Conservation (phyloP, 306 rosid species). For the Prunus armeniaca region DNA sequence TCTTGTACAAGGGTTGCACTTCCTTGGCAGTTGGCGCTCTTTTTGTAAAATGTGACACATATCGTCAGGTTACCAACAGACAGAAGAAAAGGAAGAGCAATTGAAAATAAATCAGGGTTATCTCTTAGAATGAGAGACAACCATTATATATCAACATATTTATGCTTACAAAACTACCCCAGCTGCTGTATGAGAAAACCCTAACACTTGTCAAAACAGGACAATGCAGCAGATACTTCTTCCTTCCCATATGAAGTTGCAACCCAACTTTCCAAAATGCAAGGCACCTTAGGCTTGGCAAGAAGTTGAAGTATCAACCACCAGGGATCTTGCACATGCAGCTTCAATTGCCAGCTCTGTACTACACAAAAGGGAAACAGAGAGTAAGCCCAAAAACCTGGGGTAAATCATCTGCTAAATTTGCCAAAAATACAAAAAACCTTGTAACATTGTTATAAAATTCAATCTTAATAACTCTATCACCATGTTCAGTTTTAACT, state of each 20-base stretch:
- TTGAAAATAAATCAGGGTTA: neutral
- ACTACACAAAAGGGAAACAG: constrained; percentile 35
- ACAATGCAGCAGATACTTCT: neutral
- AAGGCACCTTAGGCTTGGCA: neutral
- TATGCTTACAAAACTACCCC: neutral
- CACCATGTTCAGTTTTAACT: neutral
- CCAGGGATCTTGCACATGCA: constrained; percentile 46
- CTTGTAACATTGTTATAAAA: neutral
- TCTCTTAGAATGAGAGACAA: neutral
- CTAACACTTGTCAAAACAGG: neutral
- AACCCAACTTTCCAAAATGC: constrained; percentile 3
- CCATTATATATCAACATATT: neutral
- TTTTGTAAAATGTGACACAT: neutral
- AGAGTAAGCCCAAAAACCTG: constrained; percentile 15
- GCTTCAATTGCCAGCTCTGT: constrained; percentile 82
- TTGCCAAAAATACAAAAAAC: neutral
- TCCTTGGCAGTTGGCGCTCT: neutral
- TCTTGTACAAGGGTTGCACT: neutral
- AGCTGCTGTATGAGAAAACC: neutral
- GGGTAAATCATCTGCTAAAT: neutral
- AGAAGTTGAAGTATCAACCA: neutral
- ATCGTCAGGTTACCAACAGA: neutral
- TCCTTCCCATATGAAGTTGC: neutral
- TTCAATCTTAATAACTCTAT: neutral
- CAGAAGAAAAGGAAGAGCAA: neutral